Base-by-base conservation (phyloP, 306 rosid genomes). In the Chamaecrista fasciculata region DNA sequence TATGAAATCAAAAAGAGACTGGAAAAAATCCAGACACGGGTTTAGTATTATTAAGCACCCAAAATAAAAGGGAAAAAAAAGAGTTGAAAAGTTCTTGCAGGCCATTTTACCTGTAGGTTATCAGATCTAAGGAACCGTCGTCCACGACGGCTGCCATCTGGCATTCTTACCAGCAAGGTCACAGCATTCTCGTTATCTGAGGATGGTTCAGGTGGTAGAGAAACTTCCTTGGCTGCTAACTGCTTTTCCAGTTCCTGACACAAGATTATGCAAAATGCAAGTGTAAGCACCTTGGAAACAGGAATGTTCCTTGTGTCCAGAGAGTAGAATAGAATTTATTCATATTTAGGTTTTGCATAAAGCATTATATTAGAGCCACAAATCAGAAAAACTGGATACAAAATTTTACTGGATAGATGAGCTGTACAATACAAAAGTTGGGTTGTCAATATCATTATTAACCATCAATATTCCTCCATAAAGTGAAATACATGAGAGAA, bases 141-240 rank as follows among this genome's bases (percentile, higher is more conserved):
- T 23, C 99, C 97, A 0, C 82, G 97, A 67, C 99, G 96, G 62
- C 84, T 94, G 51, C 99, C 99, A 81, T 94, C 95, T 40, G 99
- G 96, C 99, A 94, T 87, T 70, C 88, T 85, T 79, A 94, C 99
- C 70, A 91, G 57, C 69, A 94, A 80, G 75, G 82, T 94, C 34
- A 94, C 89, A 53, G 96, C 89, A 79, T 82, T 86, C 43, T 86
- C 96, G 69, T 89, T 86, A 77, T 84, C 83, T 14, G 92, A 64
- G 61, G 89, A 75, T 81, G 99, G 97, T 76, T 94, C 99, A 2
- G 76, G 76, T n/a, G 95, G 96, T 46, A 94, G 80, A 42, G 89
- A 81, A 42, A 72, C 92, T 77, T 94, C 97, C 79, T 87, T 94
- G 25, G 83, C 91, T 6, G 87, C 91, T 46, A 94, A 70, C 37